These are phyloP conservation scores for Brassica carinata DNA, from an alignment of 345 rosid genomes.

Conservation along the genomic window DNA sequence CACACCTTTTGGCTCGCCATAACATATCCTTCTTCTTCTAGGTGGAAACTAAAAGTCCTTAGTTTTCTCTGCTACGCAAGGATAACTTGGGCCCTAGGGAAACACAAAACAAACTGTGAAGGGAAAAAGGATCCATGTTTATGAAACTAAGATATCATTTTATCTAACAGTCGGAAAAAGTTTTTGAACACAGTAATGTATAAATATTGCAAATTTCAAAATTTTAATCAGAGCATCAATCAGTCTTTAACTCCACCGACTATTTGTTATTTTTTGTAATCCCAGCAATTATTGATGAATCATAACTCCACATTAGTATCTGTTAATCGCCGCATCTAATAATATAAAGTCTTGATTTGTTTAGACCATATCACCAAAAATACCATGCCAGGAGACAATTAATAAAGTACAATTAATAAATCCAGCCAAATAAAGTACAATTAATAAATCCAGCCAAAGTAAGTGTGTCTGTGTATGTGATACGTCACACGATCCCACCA, in stretches of 20 bases:
- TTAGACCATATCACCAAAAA: neutral
- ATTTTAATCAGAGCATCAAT: neutral
- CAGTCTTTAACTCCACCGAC: neutral
- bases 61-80: neutral
- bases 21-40: slow-evolving; percentile 8
- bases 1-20: neutral
- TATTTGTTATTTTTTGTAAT: neutral
- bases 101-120: neutral
- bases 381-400: neutral
- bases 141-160: slow-evolving; percentile 6
- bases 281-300: neutral
- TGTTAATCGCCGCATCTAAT: neutral
- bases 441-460: neutral
- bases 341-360: neutral
- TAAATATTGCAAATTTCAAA: neutral
- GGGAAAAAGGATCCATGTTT: slow-evolving; percentile 10
- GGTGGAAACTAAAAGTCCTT: neutral
- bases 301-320: neutral
- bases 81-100: neutral
- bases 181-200: neutral
- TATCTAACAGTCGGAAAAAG: neutral
- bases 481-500: neutral
- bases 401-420: neutral
- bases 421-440: neutral
- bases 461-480: neutral